phyloP scores from a whole-genome alignment of 2,329 filamentous ascomycete species.

The Chaetomiaceae sp. region DNA sequence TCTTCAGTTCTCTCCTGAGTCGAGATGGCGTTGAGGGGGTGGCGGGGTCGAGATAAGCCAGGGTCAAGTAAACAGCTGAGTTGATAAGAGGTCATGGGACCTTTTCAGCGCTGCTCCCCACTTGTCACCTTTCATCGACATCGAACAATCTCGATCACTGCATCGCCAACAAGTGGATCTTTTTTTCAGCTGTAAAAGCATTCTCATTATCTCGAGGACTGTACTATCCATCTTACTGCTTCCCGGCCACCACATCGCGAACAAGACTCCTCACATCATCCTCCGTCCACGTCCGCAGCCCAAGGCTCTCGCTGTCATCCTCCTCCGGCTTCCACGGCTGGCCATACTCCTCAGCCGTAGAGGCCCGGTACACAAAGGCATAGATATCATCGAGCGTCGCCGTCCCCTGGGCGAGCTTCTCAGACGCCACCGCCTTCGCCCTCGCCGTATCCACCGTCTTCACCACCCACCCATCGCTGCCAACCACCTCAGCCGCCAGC shows the following conservation, averaged over 20 bases:
- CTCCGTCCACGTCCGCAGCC: conserved; percentile 8
- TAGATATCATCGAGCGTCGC: not conserved
- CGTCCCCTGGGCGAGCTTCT: conserved; percentile 7
- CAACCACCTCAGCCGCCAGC: conserved; percentile 4
- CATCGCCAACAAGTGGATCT: too few relatives aligned
- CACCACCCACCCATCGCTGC: conserved; percentile 7
- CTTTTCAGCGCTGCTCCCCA: not conserved
- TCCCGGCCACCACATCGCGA: not conserved
- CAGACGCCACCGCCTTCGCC: not conserved
- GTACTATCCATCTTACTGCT: too few relatives aligned
- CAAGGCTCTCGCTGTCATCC: conserved; percentile 12
- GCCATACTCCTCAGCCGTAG: conserved; percentile 1
- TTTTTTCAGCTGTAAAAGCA: too few relatives aligned
- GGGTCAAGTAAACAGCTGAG: conserved; percentile 2
- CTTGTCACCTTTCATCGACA: too few relatives aligned
- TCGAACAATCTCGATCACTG: too few relatives aligned
- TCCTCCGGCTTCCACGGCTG: conserved; percentile 6
- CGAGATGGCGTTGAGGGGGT: not conserved
- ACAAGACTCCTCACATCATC: conserved; percentile 8
- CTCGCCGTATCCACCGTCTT: conserved; percentile 5
- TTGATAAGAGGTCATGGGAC: conserved; percentile 10
- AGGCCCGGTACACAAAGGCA: conserved; percentile 11
- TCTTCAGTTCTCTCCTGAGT: not conserved
- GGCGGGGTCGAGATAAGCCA: conserved; percentile 3
- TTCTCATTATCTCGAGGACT: too few relatives aligned